Percentiles rank a stretch among this genome's conserved stretches.
phyloP scores from a whole-genome alignment of 2,329 filamentous ascomycete species.

The Hymenoscyphus fructigenus region DNA sequence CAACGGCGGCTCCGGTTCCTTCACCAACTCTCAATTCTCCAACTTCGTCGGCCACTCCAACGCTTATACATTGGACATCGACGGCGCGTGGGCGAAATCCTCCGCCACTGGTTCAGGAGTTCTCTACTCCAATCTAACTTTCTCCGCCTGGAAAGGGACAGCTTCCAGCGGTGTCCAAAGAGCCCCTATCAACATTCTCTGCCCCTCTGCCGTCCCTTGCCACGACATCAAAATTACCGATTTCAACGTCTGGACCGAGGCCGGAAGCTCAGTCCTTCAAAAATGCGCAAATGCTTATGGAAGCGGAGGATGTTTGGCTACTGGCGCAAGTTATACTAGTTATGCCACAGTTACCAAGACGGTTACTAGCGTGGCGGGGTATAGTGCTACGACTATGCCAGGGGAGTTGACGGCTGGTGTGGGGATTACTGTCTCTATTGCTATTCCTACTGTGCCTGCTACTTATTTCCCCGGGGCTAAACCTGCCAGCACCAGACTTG shows the following conservation, averaged over 20 bases:
- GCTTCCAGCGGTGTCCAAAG: conserved; percentile 42
- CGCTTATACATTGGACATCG: conserved; percentile 56
- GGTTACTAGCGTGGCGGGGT: conserved; percentile 14
- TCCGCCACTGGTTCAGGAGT: conserved; percentile 49
- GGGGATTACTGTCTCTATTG: conserved; percentile 15
- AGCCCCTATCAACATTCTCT: conserved; percentile 53
- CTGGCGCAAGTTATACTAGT: conserved; percentile 16
- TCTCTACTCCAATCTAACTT: conserved; percentile 49
- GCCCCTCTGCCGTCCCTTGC: conserved; percentile 52
- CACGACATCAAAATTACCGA: conserved; percentile 50
- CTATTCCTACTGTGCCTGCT: conserved; percentile 24
- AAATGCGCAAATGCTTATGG: conserved; percentile 51
- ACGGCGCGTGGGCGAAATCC: conserved; percentile 52
- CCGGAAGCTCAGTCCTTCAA: conserved; percentile 43
- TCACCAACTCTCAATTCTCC: conserved; percentile 50
- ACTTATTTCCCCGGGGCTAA: conserved; percentile 20
- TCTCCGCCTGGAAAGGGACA: conserved; percentile 57
- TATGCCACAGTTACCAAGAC: conserved; percentile 20
- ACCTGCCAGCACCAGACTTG: conserved; percentile 11
- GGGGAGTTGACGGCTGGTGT: conserved; percentile 15
- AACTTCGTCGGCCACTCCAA: conserved; percentile 61
- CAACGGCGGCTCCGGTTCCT: conserved; percentile 54
- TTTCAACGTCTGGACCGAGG: conserved; percentile 54
- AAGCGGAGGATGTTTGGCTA: conserved; percentile 45
- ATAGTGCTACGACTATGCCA: conserved; percentile 16